Percentiles rank a stretch among this genome's conserved stretches.
These are phyloP conservation scores for Gamsiella multidivaricata DNA, from an alignment of 192 early-diverging fungal species.

Conservation along the genomic window DNA sequence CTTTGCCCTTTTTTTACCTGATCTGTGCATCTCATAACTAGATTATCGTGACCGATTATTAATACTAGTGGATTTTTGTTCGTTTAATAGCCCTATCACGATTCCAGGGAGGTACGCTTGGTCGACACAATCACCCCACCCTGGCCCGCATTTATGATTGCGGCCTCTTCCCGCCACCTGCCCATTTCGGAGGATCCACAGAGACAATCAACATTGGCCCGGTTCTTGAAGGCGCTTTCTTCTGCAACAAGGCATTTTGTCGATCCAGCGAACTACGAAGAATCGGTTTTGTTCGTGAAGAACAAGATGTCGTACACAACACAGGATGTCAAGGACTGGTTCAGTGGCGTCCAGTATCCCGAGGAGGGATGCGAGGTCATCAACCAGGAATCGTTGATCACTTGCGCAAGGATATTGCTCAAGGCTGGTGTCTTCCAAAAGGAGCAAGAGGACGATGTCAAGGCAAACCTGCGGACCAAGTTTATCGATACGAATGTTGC, in stretches of 20 bases:
- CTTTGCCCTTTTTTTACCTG: too few relatives aligned
- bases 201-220: slow-evolving; percentile 47
- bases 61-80: too few relatives aligned
- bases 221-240: slow-evolving; percentile 50
- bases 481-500: slow-evolving; percentile 28
- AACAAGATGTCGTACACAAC: slow-evolving; percentile 62
- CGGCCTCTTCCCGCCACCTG: slow-evolving; percentile 63
- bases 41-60: too few relatives aligned
- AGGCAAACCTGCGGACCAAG: slow-evolving; percentile 18
- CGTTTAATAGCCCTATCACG: slow-evolving; percentile 72
- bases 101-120: slow-evolving; percentile 71
- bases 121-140: slow-evolving; percentile 86
- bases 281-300: slow-evolving; percentile 61
- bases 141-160: slow-evolving; percentile 91
- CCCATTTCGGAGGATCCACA: slow-evolving; percentile 20
- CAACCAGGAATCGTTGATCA: slow-evolving; percentile 54
- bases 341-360: slow-evolving; percentile 69
- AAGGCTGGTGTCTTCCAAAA: slow-evolving; percentile 67
- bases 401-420: slow-evolving; percentile 60
- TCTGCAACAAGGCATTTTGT: slow-evolving; percentile 58
- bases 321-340: slow-evolving; percentile 75
- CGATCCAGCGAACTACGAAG: slow-evolving; percentile 52
- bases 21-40: too few relatives aligned
- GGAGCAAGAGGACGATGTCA: slow-evolving; percentile 30
- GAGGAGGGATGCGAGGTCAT: slow-evolving; percentile 52